These are phyloP conservation scores for Allodekkera sacchari DNA, from an alignment of 805 yeast genomes.

Conservation along the genomic window DNA sequence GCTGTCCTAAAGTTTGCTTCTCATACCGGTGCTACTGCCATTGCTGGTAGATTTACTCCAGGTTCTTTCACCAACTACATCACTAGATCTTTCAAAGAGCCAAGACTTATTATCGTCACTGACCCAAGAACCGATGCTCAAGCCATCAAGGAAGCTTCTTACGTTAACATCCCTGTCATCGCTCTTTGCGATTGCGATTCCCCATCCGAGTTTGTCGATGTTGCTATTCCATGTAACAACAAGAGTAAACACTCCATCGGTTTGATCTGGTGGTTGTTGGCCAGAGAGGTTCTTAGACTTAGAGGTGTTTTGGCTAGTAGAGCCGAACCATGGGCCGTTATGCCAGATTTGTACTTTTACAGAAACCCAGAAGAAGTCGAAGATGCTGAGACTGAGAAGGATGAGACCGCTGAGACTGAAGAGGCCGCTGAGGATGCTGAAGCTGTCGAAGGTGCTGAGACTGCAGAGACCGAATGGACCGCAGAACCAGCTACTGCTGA, in stretches of 20 bases:
- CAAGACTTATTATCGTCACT: conserved; percentile 97
- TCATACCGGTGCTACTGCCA: conserved; percentile 99
- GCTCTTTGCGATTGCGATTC: conserved; percentile 98
- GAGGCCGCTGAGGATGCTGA: conserved; percentile 62
- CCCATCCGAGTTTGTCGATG: conserved; percentile 98
- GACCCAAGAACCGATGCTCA: conserved; percentile 99
- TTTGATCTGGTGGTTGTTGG: conserved; percentile 98
- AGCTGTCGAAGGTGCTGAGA: conserved; percentile 38
- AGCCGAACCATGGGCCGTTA: conserved; percentile 94
- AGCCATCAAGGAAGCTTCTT: conserved; percentile 99
- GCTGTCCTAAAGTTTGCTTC: conserved; percentile 99
- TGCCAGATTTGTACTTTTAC: conserved; percentile 99
- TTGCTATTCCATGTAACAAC: conserved; percentile 99
- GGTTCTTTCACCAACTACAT: conserved; percentile 99
- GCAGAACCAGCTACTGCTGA: conserved; percentile 60
- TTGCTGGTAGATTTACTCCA: conserved; percentile 99
- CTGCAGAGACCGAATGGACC: conserved; percentile 46
- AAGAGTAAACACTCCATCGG: conserved; percentile 99
- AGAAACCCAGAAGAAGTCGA: conserved; percentile 99
- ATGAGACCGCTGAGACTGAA: conserved; percentile 56
- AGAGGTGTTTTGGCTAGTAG: conserved; percentile 97
- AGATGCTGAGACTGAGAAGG: conserved; percentile 52
- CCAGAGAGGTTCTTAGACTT: conserved; percentile 98
- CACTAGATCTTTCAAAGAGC: conserved; percentile 99
- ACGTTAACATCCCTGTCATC: conserved; percentile 99